A percentile compares a stretch with the other conserved stretches of the same genome.
Conservation (phyloP, 2,329 filamentous ascomycete species). For the Alternaria sp. region DNA sequence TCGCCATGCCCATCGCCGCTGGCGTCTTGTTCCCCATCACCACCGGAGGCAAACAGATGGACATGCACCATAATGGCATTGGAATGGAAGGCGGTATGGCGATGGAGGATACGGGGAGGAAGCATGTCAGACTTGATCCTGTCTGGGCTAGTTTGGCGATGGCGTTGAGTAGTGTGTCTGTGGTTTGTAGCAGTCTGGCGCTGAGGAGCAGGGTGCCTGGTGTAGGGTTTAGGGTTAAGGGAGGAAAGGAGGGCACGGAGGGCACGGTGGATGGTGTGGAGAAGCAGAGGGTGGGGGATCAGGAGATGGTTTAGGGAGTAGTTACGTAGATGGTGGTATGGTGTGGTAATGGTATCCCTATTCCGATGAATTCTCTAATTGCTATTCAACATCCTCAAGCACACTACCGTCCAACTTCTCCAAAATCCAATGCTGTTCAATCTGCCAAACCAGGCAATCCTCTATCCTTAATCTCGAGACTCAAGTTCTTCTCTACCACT, state of each 20-base stretch:
- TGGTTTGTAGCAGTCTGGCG: conserved; percentile 80
- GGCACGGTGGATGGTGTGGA: background rate
- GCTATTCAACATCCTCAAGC: background rate
- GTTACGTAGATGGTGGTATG: background rate
- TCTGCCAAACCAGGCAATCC: background rate
- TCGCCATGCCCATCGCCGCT: conserved; percentile 80
- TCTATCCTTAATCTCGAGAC: background rate
- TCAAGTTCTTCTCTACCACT: background rate
- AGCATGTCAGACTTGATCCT: conserved; percentile 71
- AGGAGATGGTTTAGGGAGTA: background rate
- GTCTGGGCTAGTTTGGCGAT: conserved; percentile 92
- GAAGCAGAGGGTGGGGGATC: background rate
- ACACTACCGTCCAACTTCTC: background rate
- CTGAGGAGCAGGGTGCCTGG: conserved; percentile 61
- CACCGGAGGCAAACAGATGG: conserved; percentile 55
- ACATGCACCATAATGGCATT: conserved; percentile 40
- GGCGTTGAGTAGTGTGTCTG: conserved; percentile 89
- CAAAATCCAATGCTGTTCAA: background rate
- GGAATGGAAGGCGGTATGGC: conserved; percentile 42
- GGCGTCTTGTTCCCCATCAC: conserved; percentile 74
- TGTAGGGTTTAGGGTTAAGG: conserved; percentile 50
- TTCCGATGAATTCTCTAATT: background rate
- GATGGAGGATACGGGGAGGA: conserved; percentile 49
- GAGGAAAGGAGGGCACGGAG: background rate
- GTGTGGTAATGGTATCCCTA: background rate